Base-by-base conservation (phyloP, 208 protist species). In the Willaertia magna region DNA sequence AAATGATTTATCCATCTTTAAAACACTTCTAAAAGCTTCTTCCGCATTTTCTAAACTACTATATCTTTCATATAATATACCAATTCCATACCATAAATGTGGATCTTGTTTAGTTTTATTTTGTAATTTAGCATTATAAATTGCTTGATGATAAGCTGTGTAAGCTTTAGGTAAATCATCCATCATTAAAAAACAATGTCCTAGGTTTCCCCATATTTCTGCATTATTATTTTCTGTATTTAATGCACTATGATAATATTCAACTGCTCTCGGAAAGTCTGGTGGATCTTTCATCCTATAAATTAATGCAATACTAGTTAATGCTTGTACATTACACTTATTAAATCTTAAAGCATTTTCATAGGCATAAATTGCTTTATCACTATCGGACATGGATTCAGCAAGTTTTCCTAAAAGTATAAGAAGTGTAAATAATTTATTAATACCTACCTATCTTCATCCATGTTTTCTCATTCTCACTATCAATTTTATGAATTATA, bases 61-160 rank as follows among this genome's bases (percentile, higher is more conserved):
- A n/a, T 67, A 79, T 79, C 91, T 67, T 44, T 93, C 92, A 61
- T 93, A 93, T 22, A 94, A 67, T n/a, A 94, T 89, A 67, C 92
- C 92, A 74, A 94, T 93, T 30, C 92, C 92, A 78, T 94, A 94
- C 91, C 91, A 94, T 74, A 94, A 76, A 59, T 93, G 92, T 18
- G 92, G 89, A 51, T 93, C 92, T 89, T 92, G 67, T 44, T 74
- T 75, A 0, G 11, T 39, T 12, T 85, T 83, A 26, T 84, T 55
- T 67, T 84, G 47, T 34, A 67, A 47, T 67, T 84, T 84, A 3
- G 46, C 48, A 67, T 92, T 89, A 51, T 90, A 91, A 2, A 93
- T 47, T 4, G 92, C 91, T 42, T 92, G 92, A 87, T 93, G 91
- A 88, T 93, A 93, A 0, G 91, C 87, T 34, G 55, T 59, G 44